phyloP scores from a whole-genome alignment of 2,329 filamentous ascomycete genomes.

The Purpureocillium takamizusanense region DNA sequence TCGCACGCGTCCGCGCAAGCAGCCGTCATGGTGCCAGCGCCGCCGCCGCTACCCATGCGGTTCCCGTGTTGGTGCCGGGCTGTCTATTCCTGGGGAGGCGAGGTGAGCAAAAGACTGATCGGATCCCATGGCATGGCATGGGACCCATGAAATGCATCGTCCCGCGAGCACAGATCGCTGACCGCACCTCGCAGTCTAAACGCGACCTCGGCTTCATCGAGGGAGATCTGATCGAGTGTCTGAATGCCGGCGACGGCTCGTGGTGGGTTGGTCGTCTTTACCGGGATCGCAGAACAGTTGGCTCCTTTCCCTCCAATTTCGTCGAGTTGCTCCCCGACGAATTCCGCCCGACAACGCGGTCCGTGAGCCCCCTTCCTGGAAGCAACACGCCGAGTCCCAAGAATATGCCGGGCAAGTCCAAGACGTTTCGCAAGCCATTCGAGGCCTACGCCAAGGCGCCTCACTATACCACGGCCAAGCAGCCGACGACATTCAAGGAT shows the following conservation, averaged over 20 bases:
- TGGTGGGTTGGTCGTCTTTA: constrained; percentile 97
- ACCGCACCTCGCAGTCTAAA: constrained; percentile 54
- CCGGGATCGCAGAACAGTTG: constrained; percentile 82
- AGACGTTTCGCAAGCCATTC: constrained; percentile 57
- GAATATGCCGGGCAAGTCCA: constrained; percentile 49
- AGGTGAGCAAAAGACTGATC: constrained; percentile 35
- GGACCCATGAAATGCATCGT: background rate
- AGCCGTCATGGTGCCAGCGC: constrained; percentile 41
- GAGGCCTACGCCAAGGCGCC: constrained; percentile 59
- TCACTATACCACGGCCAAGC: constrained; percentile 55
- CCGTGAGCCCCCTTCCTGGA: constrained; percentile 49
- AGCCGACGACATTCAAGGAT: constrained; percentile 47
- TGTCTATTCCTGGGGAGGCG: constrained; percentile 88
- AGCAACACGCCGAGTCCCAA: constrained; percentile 45
- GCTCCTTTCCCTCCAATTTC: constrained; percentile 94
- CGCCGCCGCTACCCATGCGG: constrained; percentile 57
- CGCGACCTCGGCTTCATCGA: constrained; percentile 94
- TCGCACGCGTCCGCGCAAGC: constrained; percentile 1
- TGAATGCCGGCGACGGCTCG: constrained; percentile 93
- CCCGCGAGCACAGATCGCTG: constrained; percentile 8
- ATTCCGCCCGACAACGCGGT: constrained; percentile 66
- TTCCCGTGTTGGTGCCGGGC: constrained; percentile 91
- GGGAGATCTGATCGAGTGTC: constrained; percentile 93
- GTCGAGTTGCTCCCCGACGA: constrained; percentile 80
- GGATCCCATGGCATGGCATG: no score